Conservation (phyloP, 2,329 filamentous ascomycete genomes). For the Polytolypa hystricis region DNA sequence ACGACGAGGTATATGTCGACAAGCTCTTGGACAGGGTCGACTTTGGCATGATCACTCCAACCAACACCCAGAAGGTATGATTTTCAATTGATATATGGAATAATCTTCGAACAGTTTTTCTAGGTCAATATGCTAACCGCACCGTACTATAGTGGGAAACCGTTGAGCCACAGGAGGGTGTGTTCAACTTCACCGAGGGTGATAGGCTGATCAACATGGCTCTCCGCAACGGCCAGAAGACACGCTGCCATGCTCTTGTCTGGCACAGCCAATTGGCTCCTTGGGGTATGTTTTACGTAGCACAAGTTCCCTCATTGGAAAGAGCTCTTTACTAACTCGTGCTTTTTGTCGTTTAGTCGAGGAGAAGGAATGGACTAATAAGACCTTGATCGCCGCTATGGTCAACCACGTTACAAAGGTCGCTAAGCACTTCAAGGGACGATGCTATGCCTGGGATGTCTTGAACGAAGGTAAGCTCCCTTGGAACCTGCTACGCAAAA, state of each 20-base stretch:
- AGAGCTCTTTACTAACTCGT: not conserved
- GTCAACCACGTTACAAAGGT: conserved; percentile 34
- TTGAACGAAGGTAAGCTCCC: conserved; percentile 25
- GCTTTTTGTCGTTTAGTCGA: conserved; percentile 25
- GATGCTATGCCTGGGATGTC: conserved; percentile 31
- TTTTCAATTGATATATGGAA: no score
- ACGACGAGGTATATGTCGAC: conserved; percentile 43
- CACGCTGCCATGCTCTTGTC: conserved; percentile 53
- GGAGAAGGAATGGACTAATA: conserved; percentile 44
- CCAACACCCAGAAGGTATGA: conserved; percentile 47
- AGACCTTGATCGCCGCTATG: conserved; percentile 45
- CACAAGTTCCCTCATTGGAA: not conserved
- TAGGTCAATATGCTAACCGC: no score
- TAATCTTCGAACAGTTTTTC: not conserved
- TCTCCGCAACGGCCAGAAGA: conserved; percentile 31
- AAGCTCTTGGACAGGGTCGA: conserved; percentile 49
- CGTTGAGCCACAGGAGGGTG: conserved; percentile 45
- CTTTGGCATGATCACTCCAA: conserved; percentile 55
- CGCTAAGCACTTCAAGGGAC: conserved; percentile 25
- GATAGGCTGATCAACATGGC: conserved; percentile 38
- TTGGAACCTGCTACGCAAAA: not conserved
- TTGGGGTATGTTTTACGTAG: conserved; percentile 42
- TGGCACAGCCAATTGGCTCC: conserved; percentile 39
- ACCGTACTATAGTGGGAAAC: conserved; percentile 50
- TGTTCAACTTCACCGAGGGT: conserved; percentile 49